Evolutionary conservation across 2,329 filamentous ascomycete genomes (phyloP), one percentile per base, ranked within the genome.

Genomic region (Eurotiales sp.): DNA sequence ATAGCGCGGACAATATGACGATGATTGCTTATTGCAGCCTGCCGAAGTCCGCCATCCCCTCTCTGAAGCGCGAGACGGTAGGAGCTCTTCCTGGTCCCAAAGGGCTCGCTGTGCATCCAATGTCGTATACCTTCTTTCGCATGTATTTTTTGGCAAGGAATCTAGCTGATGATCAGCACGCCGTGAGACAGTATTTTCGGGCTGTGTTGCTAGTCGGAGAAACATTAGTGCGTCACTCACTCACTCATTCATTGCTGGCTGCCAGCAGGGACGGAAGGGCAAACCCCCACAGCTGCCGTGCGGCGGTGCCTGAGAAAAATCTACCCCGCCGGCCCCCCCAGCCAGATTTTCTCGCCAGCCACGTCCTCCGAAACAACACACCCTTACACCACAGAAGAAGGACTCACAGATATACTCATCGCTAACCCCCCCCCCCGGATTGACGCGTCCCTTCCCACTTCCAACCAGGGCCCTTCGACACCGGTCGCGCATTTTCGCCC

Each of bases 401-500:
- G 6, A 23, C 2, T 7, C n/a, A 8, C 44, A 27, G 17, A n/a
- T n/a, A n/a, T n/a, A n/a, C n/a, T n/a, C n/a, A n/a, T n/a, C n/a
- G n/a, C n/a, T n/a, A n/a, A n/a, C n/a, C 30, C 11, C 29, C 6
- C 29, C 45, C 23, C 25, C 29, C 40, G 46, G 8, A 25, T 43
- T 17, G n/a, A 19, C 23, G 8, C 25, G 19, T 46, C n/a, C n/a
- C 19, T 46, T 48, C n/a, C 36, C n/a, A n/a, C n/a, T n/a, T n/a
- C n/a, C 22, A 19, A 27, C 3, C 46, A 39, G 50, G 43, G 37
- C 51, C 32, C 53, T 30, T 49, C 46, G 42, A 45, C 29, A 14
- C 25, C 53, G 51, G 51, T 45, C 53, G 51, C 53, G 40, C 36
- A 46, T 48, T 44, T 29, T 40, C 42, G 53, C 71, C 73, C 82